Evolutionary conservation across 305 asterid genomes (phyloP), one percentile per base, ranked within the genome.

Genomic region (Rubia balearica): DNA sequence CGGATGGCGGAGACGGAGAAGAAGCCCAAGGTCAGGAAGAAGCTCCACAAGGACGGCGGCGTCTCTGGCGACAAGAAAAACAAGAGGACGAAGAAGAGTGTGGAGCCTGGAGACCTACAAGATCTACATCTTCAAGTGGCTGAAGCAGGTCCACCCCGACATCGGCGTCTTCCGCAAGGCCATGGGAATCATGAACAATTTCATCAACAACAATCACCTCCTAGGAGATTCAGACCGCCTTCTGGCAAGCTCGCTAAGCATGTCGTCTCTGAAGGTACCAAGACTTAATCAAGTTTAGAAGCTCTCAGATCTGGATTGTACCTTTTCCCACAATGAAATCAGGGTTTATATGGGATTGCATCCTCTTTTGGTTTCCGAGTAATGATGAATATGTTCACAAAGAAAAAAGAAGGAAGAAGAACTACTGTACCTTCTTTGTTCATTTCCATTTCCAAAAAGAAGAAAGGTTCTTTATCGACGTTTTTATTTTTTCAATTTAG

Each of bases 131-230:
- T 24, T 24, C 27, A 24, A 24, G 0, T 24, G 27, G 27, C 27
- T 24, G 27, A 1, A 24, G 27, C 27, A 24, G 27, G 27, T 24
- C 27, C 27, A 24, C 27, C 87, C 91, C 0, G 89, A 84, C 56
- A 85, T 88, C 69, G 91, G 90, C 0, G 83, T 88, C 22, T 88
- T 92, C 33, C 83, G 89, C 84, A 86, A 85, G 85, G 96, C 96
- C 4, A 88, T 88, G 91, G 89, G 89, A 0, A 83, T 86, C 51
- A 86, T 86, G 95, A 86, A 88, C 82, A 83, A 90, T 68, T 85
- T 88, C 67, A 90, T 88, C 77, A 88, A 88, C 56, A 91, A 88
- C 19, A 90, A 71, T 71, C 63, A 74, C 74, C 60, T 74, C 82
- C 30, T 3, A 33, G 36, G 36, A 33, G 36, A 33, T 33, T 33